These are phyloP conservation scores for Oenanthe sinensis DNA, from an alignment of 129 eudicot species.

Conservation along the genomic window DNA sequence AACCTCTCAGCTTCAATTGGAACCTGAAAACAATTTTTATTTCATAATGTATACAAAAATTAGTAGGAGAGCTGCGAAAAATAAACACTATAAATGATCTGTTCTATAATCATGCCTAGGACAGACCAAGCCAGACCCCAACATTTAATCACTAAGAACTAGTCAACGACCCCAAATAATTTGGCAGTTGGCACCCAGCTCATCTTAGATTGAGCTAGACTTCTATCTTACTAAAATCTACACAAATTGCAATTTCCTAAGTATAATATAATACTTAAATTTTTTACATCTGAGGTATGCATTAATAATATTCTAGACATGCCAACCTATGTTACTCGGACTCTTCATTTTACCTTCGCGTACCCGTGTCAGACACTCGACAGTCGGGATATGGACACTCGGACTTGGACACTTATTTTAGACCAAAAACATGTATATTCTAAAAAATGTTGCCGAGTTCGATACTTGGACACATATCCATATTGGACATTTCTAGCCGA, in stretches of 20 bases:
- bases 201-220: neutral
- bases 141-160: neutral
- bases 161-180: neutral
- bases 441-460: too few relatives aligned
- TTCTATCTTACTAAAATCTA: neutral
- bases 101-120: neutral
- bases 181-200: neutral
- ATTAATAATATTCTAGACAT: neutral
- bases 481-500: too few relatives aligned
- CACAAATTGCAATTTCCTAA: neutral
- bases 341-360: too few relatives aligned
- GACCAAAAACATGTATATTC: too few relatives aligned
- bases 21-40: slow-evolving; percentile 34
- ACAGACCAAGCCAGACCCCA: neutral
- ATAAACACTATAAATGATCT: neutral
- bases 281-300: neutral
- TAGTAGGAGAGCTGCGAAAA: neutral
- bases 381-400: too few relatives aligned
- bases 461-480: too few relatives aligned
- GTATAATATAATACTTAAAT: neutral
- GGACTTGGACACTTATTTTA: too few relatives aligned
- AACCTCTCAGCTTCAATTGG: slow-evolving; percentile 91
- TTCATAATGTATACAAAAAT: neutral
- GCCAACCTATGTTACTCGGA: too few relatives aligned
- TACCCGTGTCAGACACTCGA: too few relatives aligned